Evolutionary conservation across 1,284 basidiomycete genomes (phyloP).

Genomic region (Coniophora puteana): DNA sequence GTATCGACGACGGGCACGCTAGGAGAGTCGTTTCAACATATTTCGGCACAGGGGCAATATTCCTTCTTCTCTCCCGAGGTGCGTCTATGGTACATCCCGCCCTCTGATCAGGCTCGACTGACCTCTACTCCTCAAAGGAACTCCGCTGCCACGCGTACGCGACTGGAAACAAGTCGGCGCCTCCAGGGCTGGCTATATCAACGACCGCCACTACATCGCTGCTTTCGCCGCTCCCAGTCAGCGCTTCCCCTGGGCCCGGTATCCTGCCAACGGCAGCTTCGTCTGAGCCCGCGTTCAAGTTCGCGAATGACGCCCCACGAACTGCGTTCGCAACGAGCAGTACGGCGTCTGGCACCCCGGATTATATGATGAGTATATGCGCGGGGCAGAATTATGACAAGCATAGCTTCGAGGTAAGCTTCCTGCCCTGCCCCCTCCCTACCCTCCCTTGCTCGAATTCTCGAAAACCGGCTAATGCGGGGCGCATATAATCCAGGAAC

Average conservation of each 20-base stretch:
- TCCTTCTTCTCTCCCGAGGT: constrained; percentile 35
- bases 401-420: constrained; percentile 29
- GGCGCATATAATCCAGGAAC: constrained; percentile 18
- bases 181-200: background rate
- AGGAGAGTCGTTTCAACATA: constrained; percentile 24
- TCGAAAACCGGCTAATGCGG: background rate
- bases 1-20: constrained; percentile 11
- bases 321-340: constrained; percentile 20
- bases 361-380: constrained; percentile 25
- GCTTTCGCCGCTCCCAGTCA: background rate
- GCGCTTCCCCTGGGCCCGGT: background rate
- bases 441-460: constrained; percentile 3
- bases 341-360: constrained; percentile 15
- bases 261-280: background rate
- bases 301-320: constrained; percentile 16
- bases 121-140: constrained; percentile 19
- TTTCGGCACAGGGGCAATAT: constrained; percentile 30
- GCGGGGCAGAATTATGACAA: constrained; percentile 25
- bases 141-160: constrained; percentile 26
- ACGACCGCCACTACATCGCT: background rate
- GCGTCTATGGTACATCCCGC: constrained; percentile 10
- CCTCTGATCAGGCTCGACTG: background rate
- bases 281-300: constrained; percentile 17
- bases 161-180: constrained; percentile 20
- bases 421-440: background rate